These are phyloP conservation scores for Hymenochaete sp. DNA, from an alignment of 1,284 basidiomycete species.

Conservation along the genomic window DNA sequence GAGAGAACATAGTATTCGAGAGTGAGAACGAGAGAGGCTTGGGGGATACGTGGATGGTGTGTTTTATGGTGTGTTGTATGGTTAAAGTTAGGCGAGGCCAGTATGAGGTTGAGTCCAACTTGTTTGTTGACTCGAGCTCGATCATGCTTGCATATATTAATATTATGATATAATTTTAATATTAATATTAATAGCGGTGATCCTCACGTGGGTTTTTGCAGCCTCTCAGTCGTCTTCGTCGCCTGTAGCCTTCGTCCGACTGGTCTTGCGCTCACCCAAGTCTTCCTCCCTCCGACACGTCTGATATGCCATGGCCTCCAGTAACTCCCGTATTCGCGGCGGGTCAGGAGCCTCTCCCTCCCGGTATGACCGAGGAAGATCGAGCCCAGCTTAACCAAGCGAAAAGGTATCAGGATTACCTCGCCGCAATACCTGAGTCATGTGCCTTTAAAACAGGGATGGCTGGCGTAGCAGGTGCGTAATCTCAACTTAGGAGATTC, in stretches of 20 bases:
- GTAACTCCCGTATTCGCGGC: constrained; percentile 43
- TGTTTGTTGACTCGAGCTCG: not conserved
- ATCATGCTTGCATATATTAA: not conserved
- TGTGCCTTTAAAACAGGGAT: constrained; percentile 77
- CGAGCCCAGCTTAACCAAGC: constrained; percentile 57
- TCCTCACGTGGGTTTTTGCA: too few relatives aligned
- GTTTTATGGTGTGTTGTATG: too few relatives aligned
- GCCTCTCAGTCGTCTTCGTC: too few relatives aligned
- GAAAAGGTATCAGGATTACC: constrained; percentile 68
- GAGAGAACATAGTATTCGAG: constrained; percentile 11
- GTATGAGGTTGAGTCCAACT: not conserved
- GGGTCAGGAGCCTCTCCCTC: constrained; percentile 73
- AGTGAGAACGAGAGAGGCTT: not conserved
- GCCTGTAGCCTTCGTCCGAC: too few relatives aligned
- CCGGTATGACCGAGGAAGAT: constrained; percentile 78
- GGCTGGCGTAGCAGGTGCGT: constrained; percentile 73
- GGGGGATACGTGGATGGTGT: too few relatives aligned
- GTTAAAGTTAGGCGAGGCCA: not conserved
- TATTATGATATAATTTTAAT: too few relatives aligned
- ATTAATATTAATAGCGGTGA: too few relatives aligned
- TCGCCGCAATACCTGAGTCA: constrained; percentile 68
- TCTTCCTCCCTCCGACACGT: too few relatives aligned
- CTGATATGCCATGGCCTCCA: constrained; percentile 28
- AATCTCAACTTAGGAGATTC: not conserved
- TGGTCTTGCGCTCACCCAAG: too few relatives aligned